Percentiles rank a stretch among this genome's conserved stretches.
These are phyloP conservation scores for Geotrichum reessii DNA, from an alignment of 1,139 yeast species.

Conservation along the genomic window DNA sequence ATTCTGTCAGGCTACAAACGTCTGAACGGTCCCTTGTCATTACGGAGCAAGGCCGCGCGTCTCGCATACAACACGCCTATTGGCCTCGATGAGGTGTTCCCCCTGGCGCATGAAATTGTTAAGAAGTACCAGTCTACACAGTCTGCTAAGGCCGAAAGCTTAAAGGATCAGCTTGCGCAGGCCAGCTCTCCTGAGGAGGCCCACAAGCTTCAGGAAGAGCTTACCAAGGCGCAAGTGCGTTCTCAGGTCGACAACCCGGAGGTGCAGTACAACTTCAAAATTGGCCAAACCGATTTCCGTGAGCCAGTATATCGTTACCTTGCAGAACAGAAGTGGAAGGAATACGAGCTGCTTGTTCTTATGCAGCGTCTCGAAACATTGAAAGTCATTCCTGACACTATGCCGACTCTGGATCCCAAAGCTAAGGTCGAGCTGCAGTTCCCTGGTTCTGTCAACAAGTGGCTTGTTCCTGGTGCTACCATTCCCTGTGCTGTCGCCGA, in stretches of 20 bases:
- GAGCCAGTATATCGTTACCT: slow-evolving; percentile 75
- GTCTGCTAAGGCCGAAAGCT: slow-evolving; percentile 32
- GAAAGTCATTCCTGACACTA: slow-evolving; percentile 84
- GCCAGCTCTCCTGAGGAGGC: slow-evolving; percentile 3
- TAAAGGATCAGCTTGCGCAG: slow-evolving; percentile 23
- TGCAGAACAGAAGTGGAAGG: slow-evolving; percentile 67
- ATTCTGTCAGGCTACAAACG: slow-evolving; percentile 35
- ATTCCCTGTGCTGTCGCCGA: slow-evolving; percentile 69
- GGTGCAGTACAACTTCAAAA: slow-evolving; percentile 59
- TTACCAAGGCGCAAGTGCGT: slow-evolving; percentile 36
- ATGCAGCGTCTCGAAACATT: slow-evolving; percentile 90
- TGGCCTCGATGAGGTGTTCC: slow-evolving; percentile 67
- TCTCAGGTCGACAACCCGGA: slow-evolving; percentile 79
- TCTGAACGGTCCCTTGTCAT: slow-evolving; percentile 44
- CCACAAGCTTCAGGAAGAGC: slow-evolving; percentile 12
- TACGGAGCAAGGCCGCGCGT: slow-evolving; percentile 43
- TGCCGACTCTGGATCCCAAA: slow-evolving; percentile 82
- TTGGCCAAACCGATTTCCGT: slow-evolving; percentile 53
- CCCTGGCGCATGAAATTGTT: slow-evolving; percentile 57
- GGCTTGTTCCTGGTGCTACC: slow-evolving; percentile 74
- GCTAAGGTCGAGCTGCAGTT: slow-evolving; percentile 74
- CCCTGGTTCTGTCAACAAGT: slow-evolving; percentile 56
- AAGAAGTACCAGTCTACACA: slow-evolving; percentile 40
- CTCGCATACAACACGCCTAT: slow-evolving; percentile 59
- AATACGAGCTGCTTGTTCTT: slow-evolving; percentile 57